A percentile compares a stretch with the other conserved stretches of the same genome.
Conservation (phyloP, 129 eudicot species). For the Scalesia atractyloides region DNA sequence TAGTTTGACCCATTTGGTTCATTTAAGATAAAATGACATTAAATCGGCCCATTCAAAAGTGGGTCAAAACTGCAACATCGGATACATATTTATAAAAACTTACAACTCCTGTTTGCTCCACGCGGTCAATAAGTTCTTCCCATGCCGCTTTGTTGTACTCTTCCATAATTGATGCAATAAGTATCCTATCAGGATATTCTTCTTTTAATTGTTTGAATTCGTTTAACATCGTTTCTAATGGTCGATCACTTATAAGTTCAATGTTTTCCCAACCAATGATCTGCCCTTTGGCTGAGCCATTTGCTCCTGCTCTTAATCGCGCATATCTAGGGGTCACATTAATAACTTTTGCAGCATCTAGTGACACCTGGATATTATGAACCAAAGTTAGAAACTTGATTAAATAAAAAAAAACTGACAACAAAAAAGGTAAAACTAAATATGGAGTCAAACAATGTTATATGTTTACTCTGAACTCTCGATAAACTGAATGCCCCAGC, state of each 20-base stretch:
- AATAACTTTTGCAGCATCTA: slow-evolving; percentile 86
- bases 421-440: not conserved
- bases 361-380: slow-evolving; percentile 61
- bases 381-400: slow-evolving; percentile 19
- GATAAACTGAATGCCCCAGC: not conserved
- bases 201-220: slow-evolving; percentile 87
- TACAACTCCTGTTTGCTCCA: slow-evolving; percentile 94
- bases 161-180: slow-evolving; percentile 98
- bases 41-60: not conserved
- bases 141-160: slow-evolving; percentile 95
- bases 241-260: slow-evolving; percentile 96
- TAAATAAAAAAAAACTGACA: not conserved
- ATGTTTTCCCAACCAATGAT: slow-evolving; percentile 94
- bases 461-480: not conserved
- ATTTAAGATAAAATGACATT: not conserved
- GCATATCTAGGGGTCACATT: slow-evolving; percentile 99
- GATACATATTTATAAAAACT: slow-evolving; percentile 29
- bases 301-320: slow-evolving; percentile 71
- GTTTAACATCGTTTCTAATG: slow-evolving; percentile 85
- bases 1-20: not conserved
- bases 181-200: slow-evolving; percentile 94
- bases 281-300: slow-evolving; percentile 92
- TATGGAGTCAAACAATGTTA: not conserved
- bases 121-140: slow-evolving; percentile 94
- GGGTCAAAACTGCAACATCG: not conserved